Evolutionary conservation across 73 alveolate genomes (phyloP).

Genomic region (Blepharisma japonicum): DNA sequence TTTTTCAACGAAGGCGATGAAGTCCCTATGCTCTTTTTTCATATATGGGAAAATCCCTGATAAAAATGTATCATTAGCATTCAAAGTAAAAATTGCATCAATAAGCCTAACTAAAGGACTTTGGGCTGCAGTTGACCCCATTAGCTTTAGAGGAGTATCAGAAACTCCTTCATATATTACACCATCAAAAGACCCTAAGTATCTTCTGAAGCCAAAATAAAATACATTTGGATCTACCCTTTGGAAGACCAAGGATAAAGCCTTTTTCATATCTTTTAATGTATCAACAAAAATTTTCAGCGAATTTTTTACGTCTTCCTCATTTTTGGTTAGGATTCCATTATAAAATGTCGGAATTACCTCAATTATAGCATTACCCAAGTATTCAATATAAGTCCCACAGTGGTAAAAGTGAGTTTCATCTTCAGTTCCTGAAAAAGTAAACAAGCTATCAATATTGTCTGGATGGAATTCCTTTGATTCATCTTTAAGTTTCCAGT

Average conservation of each 20-base stretch:
- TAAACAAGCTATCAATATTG: background rate
- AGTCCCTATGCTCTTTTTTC: constrained; percentile 24
- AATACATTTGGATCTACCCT: constrained; percentile 14
- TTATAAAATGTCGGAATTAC: background rate
- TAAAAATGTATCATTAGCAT: background rate
- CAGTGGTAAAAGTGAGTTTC: background rate
- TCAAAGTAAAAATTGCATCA: background rate
- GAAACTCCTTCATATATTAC: constrained; percentile 1
- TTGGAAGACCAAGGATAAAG: background rate
- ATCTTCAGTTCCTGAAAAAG: background rate
- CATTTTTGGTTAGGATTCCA: background rate
- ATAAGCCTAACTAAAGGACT: background rate
- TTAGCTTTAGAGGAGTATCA: background rate
- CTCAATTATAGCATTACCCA: background rate
- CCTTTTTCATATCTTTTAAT: background rate
- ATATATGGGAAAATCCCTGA: background rate
- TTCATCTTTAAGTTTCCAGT: background rate
- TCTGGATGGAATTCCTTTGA: constrained; percentile 5
- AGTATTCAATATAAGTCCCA: constrained; percentile 9
- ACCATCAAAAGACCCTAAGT: background rate
- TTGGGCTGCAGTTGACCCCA: constrained; percentile 24
- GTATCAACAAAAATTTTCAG: background rate
- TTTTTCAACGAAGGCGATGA: background rate
- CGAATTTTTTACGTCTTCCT: background rate
- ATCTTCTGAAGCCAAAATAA: constrained; percentile 9